phyloP scores from a whole-genome alignment of 768 basidiomycete genomes.

The Rhodotorula graminis region DNA sequence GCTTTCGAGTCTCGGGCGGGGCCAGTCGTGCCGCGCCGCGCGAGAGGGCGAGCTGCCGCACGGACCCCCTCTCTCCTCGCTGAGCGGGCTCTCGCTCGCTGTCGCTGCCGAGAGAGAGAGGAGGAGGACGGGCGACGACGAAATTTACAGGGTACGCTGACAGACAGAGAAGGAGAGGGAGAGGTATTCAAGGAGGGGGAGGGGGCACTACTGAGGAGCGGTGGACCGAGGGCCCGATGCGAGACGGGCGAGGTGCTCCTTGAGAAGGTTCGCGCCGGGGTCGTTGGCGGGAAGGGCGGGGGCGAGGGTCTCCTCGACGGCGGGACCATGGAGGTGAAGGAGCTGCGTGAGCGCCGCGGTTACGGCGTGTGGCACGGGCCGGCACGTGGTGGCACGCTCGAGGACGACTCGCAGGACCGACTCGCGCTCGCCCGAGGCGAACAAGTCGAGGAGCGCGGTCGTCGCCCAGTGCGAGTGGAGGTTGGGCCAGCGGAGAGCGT shows the following conservation, averaged over 20 bases:
- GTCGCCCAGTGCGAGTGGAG: neutral
- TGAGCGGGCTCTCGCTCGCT: no score
- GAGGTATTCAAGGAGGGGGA: no score
- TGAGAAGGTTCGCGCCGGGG: neutral
- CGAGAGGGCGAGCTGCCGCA: no score
- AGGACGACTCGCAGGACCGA: conserved; percentile 58
- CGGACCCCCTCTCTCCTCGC: no score
- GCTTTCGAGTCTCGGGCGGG: no score
- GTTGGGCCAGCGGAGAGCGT: neutral
- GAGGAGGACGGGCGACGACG: no score
- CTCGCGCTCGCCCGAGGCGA: neutral
- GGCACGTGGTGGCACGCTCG: conserved; percentile 86
- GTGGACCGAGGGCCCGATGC: neutral
- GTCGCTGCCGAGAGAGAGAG: no score
- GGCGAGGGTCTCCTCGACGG: conserved; percentile 5
- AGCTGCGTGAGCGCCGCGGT: conserved; percentile 24
- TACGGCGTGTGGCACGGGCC: conserved; percentile 66
- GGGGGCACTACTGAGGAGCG: no score
- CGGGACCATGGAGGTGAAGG: conserved; percentile 14
- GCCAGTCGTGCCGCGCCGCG: no score
- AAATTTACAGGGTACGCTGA: no score
- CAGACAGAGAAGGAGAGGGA: no score
- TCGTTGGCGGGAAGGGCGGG: conserved; percentile 11
- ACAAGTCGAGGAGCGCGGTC: neutral
- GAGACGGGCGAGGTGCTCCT: neutral